Evolutionary conservation across 1,284 basidiomycete genomes (phyloP), one percentile per base, ranked within the genome.

Genomic region (Apiotrichum akiyoshidainum): DNA sequence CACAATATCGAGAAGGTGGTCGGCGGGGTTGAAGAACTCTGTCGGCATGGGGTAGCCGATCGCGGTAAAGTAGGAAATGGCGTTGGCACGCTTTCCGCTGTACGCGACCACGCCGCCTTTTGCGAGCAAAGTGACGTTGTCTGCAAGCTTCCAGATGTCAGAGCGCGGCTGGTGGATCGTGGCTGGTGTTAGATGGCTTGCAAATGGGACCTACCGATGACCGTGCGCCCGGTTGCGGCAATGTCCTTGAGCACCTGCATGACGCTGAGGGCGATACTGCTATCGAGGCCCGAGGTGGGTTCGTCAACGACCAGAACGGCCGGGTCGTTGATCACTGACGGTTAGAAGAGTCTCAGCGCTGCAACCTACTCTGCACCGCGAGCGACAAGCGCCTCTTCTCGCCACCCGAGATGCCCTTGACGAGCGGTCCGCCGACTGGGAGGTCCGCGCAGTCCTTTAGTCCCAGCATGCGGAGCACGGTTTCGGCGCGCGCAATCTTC

Each of bases 101-200:
- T 70, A 67, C 61, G 78, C 80, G 16, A 79, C 74, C 0, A 73
- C 66, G 2, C 82, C 81, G 13, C 81, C 82, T 60, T 82, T 83
- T 14, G 80, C 82, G 1, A 83, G 73, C 0, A 84, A 71, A 1
- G 81, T 73, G 42, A 82, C 71, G 55, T 82, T 80, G 60, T 83
- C 82, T 52, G 80, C 75, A 22, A 78, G 70, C 55, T 74, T 71
- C 71, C 73, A 72, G 41, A 84, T 82, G 54, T 83, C 82, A 31
- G 78, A 80, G 17, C 82, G 80, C 14, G 81, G 82, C 65, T 84
- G 83, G 64, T 83, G 83, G 17, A 83, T 78, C 0, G 82, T 81
- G 3, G 80, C 80, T 76, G 57, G 4, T 5, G 48, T 50, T 26
- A 50, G 48, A 19, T 31, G 10, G 16, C 6, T 22, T 41, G 12